Conservation (phyloP, 1,139 yeast genomes). For the Suhomyces atakaporum region DNA sequence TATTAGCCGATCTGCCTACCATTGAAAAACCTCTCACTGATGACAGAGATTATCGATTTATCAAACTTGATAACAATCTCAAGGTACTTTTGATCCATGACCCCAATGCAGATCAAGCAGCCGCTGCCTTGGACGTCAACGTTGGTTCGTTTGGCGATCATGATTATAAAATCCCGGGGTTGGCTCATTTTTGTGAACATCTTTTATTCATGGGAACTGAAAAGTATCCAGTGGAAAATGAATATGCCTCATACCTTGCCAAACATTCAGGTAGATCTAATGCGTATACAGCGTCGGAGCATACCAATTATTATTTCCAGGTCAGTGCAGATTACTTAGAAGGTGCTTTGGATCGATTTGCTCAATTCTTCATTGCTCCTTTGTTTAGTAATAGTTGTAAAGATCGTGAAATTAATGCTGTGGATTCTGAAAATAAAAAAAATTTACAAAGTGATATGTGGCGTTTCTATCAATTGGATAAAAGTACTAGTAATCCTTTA, state of each 20-base stretch:
- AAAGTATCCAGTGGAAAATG: conserved; percentile 90
- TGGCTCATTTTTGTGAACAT: conserved; percentile 98
- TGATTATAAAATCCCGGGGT: conserved; percentile 65
- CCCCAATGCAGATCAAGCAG: conserved; percentile 83
- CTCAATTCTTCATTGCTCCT: conserved; percentile 89
- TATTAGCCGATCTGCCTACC: conserved; percentile 17
- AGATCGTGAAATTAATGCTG: conserved; percentile 91
- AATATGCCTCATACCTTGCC: conserved; percentile 74
- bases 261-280: conserved; percentile 67
- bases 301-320: conserved; percentile 90
- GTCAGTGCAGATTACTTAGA: conserved; percentile 72
- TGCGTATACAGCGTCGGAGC: conserved; percentile 88
- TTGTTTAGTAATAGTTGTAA: conserved; percentile 78
- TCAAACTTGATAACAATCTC: conserved; percentile 63
- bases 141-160: conserved; percentile 90
- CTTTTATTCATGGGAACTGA: conserved; percentile 94
- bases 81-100: conserved; percentile 81
- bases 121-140: conserved; percentile 90
- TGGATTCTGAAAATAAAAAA: conserved; percentile 93
- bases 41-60: conserved; percentile 69
- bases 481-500: conserved; percentile 63
- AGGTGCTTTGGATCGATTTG: conserved; percentile 89
- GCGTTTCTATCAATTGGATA: conserved; percentile 85
- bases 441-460: conserved; percentile 87
- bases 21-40: conserved; percentile 68